A percentile compares a stretch with the other conserved stretches of the same genome.
These are phyloP conservation scores for Pseudogymnoascus verrucosus DNA, from an alignment of 2,329 filamentous ascomycete species.

Conservation along the genomic window DNA sequence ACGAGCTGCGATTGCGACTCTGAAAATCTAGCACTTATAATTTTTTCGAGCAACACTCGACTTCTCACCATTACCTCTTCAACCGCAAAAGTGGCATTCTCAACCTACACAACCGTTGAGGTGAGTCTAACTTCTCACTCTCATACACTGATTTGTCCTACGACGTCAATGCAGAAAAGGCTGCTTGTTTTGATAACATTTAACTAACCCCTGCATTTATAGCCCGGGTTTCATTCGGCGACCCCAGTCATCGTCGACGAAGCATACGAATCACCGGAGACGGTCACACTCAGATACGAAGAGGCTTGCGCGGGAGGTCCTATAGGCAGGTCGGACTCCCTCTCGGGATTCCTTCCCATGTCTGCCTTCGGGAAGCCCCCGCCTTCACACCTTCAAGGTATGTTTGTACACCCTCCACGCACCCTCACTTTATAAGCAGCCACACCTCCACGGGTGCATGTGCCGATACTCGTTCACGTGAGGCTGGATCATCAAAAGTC, in stretches of 20 bases:
- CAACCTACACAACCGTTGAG: constrained; percentile 27
- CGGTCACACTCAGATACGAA: constrained; percentile 27
- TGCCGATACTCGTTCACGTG: constrained; percentile 11
- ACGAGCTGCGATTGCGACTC: not conserved
- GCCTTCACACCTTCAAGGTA: constrained; percentile 73
- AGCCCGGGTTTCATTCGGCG: constrained; percentile 24
- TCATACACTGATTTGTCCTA: not conserved
- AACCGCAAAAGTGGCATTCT: constrained; percentile 30
- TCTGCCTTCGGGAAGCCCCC: constrained; percentile 73
- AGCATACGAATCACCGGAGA: constrained; percentile 28
- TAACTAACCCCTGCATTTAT: constrained; percentile 17
- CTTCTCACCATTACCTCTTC: not conserved
- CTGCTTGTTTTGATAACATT: not conserved
- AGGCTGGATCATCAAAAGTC: constrained; percentile 18
- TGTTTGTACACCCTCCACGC: constrained; percentile 33
- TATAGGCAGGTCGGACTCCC: constrained; percentile 27
- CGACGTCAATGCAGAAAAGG: not conserved
- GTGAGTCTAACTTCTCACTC: constrained; percentile 19
- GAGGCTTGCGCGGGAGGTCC: constrained; percentile 29
- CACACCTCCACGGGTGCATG: not conserved
- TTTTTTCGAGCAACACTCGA: not conserved
- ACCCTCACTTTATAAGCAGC: not conserved
- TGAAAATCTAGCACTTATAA: not conserved
- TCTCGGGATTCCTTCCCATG: constrained; percentile 53
- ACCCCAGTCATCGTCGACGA: constrained; percentile 30